These are phyloP conservation scores for Dothistroma pini DNA, from an alignment of 2,329 filamentous ascomycete species.

Conservation along the genomic window DNA sequence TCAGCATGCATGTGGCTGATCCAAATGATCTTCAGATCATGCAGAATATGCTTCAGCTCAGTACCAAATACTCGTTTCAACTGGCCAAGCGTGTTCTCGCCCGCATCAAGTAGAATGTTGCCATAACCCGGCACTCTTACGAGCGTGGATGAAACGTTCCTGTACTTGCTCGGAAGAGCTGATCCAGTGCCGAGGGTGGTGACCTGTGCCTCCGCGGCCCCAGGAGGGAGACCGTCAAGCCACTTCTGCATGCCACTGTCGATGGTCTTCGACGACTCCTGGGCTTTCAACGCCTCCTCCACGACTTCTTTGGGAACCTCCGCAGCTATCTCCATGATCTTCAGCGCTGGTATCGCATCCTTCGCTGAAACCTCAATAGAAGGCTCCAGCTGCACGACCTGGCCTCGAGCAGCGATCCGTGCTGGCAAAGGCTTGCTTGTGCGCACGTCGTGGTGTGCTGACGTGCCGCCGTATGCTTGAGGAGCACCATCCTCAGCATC, in stretches of 20 bases:
- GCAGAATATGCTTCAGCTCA: conserved; percentile 67
- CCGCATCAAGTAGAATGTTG: conserved; percentile 87
- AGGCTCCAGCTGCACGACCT: conserved; percentile 37
- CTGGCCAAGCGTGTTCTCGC: conserved; percentile 89
- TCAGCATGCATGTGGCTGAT: conserved; percentile 96
- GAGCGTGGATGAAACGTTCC: conserved; percentile 88
- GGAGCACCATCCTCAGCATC: conserved; percentile 48
- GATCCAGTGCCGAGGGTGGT: conserved; percentile 89
- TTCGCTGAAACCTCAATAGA: conserved; percentile 44
- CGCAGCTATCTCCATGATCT: conserved; percentile 44
- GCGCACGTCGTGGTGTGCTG: conserved; percentile 9
- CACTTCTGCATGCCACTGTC: conserved; percentile 48
- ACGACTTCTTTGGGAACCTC: conserved; percentile 49
- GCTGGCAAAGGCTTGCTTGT: conserved; percentile 24
- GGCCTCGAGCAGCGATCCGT: conserved; percentile 33
- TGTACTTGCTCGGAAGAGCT: conserved; percentile 83
- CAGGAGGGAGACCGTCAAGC: conserved; percentile 62
- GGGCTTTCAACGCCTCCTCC: conserved; percentile 49
- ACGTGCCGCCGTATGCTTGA: conserved; percentile 15
- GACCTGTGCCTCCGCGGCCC: conserved; percentile 70
- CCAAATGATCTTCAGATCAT: conserved; percentile 76
- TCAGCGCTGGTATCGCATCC: conserved; percentile 48
- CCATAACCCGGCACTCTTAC: conserved; percentile 79
- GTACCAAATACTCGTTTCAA: conserved; percentile 68
- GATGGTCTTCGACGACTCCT: conserved; percentile 34